Conservation (phyloP, 2,329 filamentous ascomycete species). For the Fusarium setosum region DNA sequence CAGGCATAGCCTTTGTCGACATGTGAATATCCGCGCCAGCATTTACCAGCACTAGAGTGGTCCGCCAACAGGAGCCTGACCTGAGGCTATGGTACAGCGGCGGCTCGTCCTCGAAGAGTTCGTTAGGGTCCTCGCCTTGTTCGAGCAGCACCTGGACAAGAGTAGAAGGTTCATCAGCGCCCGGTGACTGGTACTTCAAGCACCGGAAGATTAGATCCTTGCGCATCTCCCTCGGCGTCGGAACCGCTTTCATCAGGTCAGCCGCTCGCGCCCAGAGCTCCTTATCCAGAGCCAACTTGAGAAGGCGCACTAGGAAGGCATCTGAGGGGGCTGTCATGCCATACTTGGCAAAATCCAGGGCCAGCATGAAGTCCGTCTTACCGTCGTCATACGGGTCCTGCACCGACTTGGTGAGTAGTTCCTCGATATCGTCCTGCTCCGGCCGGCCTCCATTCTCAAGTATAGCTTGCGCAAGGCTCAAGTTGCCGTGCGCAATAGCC, state of each 20-base stretch:
- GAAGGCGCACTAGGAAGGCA: conserved; percentile 31
- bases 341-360: conserved; percentile 38
- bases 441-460: conserved; percentile 41
- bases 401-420: conserved; percentile 30
- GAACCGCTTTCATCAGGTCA: conserved; percentile 40
- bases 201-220: conserved; percentile 39
- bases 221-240: conserved; percentile 32
- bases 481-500: conserved; percentile 37
- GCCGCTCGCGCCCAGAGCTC: conserved; percentile 42
- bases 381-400: conserved; percentile 42
- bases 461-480: conserved; percentile 35
- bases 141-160: conserved; percentile 41
- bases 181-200: conserved; percentile 33
- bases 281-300: conserved; percentile 33
- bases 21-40: conserved; percentile 41
- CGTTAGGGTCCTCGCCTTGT: conserved; percentile 40
- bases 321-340: conserved; percentile 38
- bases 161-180: conserved; percentile 39
- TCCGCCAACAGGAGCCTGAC: conserved; percentile 42
- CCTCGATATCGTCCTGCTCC: conserved; percentile 37
- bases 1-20: conserved; percentile 39
- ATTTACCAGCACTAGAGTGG: conserved; percentile 42
- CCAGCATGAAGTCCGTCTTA: conserved; percentile 38
- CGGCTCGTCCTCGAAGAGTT: conserved; percentile 40
- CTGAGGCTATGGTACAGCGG: conserved; percentile 43